These are phyloP conservation scores for Allium fistulosum DNA, from an alignment of 106 monocot species.

Conservation along the genomic window DNA sequence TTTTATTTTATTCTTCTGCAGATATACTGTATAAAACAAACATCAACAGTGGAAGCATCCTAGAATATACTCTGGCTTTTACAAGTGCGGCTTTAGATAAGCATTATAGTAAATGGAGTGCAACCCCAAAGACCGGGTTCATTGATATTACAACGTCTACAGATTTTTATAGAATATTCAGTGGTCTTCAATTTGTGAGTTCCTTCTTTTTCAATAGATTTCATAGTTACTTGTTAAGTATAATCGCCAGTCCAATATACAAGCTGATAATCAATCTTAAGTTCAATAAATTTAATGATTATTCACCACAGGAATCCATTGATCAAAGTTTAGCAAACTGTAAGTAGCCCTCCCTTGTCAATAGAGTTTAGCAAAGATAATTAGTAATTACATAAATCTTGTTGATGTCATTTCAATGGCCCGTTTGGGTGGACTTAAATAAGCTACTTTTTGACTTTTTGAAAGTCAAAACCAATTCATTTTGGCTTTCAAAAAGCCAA, in stretches of 20 bases:
- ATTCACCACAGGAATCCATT: no score
- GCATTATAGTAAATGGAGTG: conserved; percentile 87
- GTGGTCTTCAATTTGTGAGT: conserved; percentile 97
- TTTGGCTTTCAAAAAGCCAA: no score
- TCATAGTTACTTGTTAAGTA: not conserved
- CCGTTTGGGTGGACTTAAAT: no score
- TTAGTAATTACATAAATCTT: no score
- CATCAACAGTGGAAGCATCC: conserved; percentile 67
- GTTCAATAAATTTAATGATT: not conserved
- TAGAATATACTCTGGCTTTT: conserved; percentile 98
- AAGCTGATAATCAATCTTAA: not conserved
- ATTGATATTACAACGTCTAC: conserved; percentile 93
- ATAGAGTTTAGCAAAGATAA: no score
- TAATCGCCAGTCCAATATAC: no score
- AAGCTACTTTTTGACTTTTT: no score
- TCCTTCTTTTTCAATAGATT: not conserved
- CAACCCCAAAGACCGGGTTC: conserved; percentile 89
- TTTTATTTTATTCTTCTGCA: conserved; percentile 13
- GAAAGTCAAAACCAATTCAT: no score
- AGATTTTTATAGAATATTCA: conserved; percentile 96
- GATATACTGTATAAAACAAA: conserved; percentile 80
- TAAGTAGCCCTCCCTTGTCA: no score
- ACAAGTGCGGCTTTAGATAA: conserved; percentile 93
- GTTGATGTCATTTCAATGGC: no score
- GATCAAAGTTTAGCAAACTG: no score